Percentiles rank a stretch among this genome's conserved stretches.
These are phyloP conservation scores for Mycena crocata DNA, from an alignment of 768 basidiomycete genomes.

Conservation along the genomic window DNA sequence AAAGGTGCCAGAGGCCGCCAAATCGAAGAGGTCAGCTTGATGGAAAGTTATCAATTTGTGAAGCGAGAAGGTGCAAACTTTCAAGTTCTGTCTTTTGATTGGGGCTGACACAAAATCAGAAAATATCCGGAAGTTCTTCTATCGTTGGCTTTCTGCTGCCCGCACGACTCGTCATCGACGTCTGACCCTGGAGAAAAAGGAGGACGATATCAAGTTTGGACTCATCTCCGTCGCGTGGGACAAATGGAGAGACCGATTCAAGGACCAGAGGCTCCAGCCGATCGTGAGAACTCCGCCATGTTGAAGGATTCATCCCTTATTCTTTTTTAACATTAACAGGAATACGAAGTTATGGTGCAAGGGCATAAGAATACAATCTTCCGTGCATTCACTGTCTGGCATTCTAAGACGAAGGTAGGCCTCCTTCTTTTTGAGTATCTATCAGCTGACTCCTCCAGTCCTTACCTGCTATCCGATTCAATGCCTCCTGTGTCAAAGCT, in stretches of 20 bases:
- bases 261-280: constrained; percentile 72
- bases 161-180: constrained; percentile 73
- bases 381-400: constrained; percentile 80
- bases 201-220: constrained; percentile 68
- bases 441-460: constrained; percentile 56
- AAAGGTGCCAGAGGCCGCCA: constrained; percentile 69
- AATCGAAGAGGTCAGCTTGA: constrained; percentile 78
- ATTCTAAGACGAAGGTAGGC: constrained; percentile 75
- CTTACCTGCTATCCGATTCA: constrained; percentile 83
- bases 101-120: constrained; percentile 54
- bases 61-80: constrained; percentile 75
- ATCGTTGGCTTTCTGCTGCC: constrained; percentile 74
- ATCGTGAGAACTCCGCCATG: constrained; percentile 57
- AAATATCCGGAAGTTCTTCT: constrained; percentile 72
- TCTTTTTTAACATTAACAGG: constrained; percentile 48
- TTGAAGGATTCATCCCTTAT: constrained; percentile 14
- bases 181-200: constrained; percentile 66
- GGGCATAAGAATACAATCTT: constrained; percentile 70
- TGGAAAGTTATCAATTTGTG: constrained; percentile 86
- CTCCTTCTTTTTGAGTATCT: neutral
- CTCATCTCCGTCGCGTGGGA: constrained; percentile 75
- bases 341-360: constrained; percentile 68
- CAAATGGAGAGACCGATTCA: constrained; percentile 81
- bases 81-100: constrained; percentile 9
- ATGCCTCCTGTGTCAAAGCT: constrained; percentile 68